A percentile compares a stretch with the other conserved stretches of the same genome.
These are phyloP conservation scores for Daldinia loculata DNA, from an alignment of 495 filamentous ascomycete species.

Conservation along the genomic window DNA sequence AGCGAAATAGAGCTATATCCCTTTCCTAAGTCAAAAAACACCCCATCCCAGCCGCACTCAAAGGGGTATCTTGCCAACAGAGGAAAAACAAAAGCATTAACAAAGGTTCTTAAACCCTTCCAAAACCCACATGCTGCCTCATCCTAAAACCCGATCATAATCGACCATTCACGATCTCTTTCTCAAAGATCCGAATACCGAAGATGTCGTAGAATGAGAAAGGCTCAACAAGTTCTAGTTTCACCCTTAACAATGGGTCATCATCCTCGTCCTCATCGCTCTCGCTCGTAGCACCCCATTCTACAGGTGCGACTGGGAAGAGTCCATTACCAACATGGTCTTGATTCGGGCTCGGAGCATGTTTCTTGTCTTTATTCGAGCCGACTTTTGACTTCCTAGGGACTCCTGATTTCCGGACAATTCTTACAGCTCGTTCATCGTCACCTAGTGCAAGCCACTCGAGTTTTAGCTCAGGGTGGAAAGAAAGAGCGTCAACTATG, in stretches of 20 bases:
- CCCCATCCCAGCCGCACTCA: slow-evolving; percentile 4
- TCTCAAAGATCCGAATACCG: slow-evolving; percentile 60
- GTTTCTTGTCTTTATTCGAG: slow-evolving; percentile 47
- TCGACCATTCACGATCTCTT: slow-evolving; percentile 55
- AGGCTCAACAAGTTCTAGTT: slow-evolving; percentile 51
- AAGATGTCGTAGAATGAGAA: slow-evolving; percentile 57
- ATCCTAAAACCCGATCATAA: slow-evolving; percentile 36
- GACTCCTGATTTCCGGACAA: slow-evolving; percentile 47
- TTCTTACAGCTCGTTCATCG: slow-evolving; percentile 51
- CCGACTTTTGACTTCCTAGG: slow-evolving; percentile 40
- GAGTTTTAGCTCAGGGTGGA: slow-evolving; percentile 60
- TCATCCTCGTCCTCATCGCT: slow-evolving; percentile 49
- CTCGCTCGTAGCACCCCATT: slow-evolving; percentile 45
- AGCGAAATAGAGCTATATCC: not conserved
- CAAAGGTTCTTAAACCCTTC: not conserved
- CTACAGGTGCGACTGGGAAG: slow-evolving; percentile 38
- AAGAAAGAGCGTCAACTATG: slow-evolving; percentile 61
- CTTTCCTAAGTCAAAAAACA: not conserved
- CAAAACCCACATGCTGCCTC: not conserved
- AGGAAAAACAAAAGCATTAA: slow-evolving; percentile 2
- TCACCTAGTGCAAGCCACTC: slow-evolving; percentile 63
- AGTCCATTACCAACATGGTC: not conserved
- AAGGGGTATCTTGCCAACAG: slow-evolving; percentile 34
- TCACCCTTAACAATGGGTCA: slow-evolving; percentile 19
- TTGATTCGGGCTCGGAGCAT: not conserved